Evolutionary conservation across 2,329 filamentous ascomycete species (phyloP).

Genomic region (Xylaria sp.): DNA sequence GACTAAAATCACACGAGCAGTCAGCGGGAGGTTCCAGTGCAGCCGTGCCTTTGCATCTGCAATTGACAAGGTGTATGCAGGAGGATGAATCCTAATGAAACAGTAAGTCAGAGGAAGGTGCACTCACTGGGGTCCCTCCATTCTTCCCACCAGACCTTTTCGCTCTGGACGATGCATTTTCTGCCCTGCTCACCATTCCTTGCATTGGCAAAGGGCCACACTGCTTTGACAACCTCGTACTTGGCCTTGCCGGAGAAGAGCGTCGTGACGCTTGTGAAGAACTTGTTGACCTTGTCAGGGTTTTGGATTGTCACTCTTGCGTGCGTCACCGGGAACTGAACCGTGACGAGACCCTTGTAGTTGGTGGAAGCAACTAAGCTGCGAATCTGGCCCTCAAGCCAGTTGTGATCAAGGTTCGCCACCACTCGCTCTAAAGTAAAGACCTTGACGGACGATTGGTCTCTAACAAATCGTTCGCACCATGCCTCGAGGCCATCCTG

Average conservation of each 20-base stretch:
- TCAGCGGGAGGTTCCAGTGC: slow-evolving; percentile 19
- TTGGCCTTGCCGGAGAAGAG: slow-evolving; percentile 64
- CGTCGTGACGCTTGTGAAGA: slow-evolving; percentile 63
- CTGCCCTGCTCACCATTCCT: slow-evolving; percentile 58
- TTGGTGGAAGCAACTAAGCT: slow-evolving; percentile 61
- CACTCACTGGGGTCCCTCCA: slow-evolving; percentile 59
- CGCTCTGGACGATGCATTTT: slow-evolving; percentile 63
- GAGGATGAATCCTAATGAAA: neutral
- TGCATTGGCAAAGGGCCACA: slow-evolving; percentile 68
- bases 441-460: slow-evolving; percentile 57
- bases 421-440: slow-evolving; percentile 65
- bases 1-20: slow-evolving; percentile 14
- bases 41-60: neutral
- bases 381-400: slow-evolving; percentile 65
- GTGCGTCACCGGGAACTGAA: slow-evolving; percentile 41
- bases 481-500: slow-evolving; percentile 60
- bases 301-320: slow-evolving; percentile 53
- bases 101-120: neutral
- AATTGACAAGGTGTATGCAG: neutral
- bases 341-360: slow-evolving; percentile 58
- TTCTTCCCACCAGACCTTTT: slow-evolving; percentile 67
- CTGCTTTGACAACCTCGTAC: slow-evolving; percentile 66
- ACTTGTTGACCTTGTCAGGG: slow-evolving; percentile 64
- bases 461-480: slow-evolving; percentile 60
- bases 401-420: slow-evolving; percentile 65